Evolutionary conservation across 306 rosid genomes (phyloP), one percentile per base, ranked within the genome.

Genomic region (Oemleria cerasiformis): DNA sequence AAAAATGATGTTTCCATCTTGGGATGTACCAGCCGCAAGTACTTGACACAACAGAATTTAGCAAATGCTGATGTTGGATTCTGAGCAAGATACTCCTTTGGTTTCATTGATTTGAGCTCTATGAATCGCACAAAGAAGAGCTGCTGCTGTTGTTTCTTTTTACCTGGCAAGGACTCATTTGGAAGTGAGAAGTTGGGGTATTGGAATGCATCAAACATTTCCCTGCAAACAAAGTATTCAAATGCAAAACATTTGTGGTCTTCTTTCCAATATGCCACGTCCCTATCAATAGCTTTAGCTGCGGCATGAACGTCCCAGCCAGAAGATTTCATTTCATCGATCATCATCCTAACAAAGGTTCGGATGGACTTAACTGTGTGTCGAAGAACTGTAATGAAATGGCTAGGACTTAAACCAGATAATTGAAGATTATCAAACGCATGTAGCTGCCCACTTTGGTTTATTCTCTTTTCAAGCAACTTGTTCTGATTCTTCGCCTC

Each of bases 171-270:
- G 12, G 78, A 76, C 59, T 84, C 90, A 8, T 74, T 73, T 0
- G 87, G 81, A 56, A 82, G 78, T 2, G 88, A 85, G 74, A 89
- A 94, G 56, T 86, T 79, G 0, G 92, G 97, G 51, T 62, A 45
- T 30, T 86, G 88, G 73, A 94, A 94, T 11, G 80, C 76, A 30
- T 88, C 96, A 19, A 94, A 94, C 94, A 94, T 91, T 70, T 85
- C 92, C 77, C 83, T 77, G 80, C 88, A 89, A 71, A 91, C 86
- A 42, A 81, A 94, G 10, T 94, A 83, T 75, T 94, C 99, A 14
- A 94, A 77, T 4, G 95, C 78, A 0, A 83, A 91, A 77, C 96
- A 86, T 75, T 84, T 94, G 77, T 91, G 96, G 53, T 91, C 99
- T 45, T 89, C 85, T 42, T 74, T 77, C 75, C 77, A 76, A 69